Conservation (phyloP, 108 stramenopile genomes). For the Conticribra weissflogii region DNA sequence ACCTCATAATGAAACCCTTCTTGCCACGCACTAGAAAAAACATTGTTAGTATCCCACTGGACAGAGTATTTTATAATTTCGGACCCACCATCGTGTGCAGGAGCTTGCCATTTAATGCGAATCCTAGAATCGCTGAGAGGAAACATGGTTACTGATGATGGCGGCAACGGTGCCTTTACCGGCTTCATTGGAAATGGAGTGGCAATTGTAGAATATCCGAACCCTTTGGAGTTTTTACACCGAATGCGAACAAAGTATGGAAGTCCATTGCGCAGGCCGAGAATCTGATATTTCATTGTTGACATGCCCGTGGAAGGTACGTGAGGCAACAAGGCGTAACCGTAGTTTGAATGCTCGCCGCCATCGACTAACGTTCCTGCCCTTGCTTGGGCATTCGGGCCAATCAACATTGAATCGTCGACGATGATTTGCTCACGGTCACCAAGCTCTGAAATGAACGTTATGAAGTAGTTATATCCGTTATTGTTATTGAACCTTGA, state of each 20-base stretch:
- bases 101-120: constrained; percentile 68
- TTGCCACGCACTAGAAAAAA: constrained; percentile 45
- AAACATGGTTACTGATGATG: constrained; percentile 51
- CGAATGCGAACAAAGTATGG: constrained; percentile 58
- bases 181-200: constrained; percentile 56
- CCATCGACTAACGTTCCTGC: constrained; percentile 66
- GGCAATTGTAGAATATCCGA: constrained; percentile 42
- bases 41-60: constrained; percentile 68
- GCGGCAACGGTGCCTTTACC: constrained; percentile 53
- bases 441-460: constrained; percentile 61
- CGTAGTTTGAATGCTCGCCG: constrained; percentile 52
- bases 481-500: constrained; percentile 69
- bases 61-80: constrained; percentile 63
- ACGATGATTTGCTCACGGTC: constrained; percentile 55
- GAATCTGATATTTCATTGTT: constrained; percentile 35
- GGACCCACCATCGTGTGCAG: constrained; percentile 66
- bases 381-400: constrained; percentile 66
- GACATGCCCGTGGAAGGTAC: background rate
- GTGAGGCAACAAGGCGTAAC: constrained; percentile 5
- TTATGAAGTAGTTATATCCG: constrained; percentile 86
- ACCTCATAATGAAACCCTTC: constrained; percentile 30
- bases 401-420: constrained; percentile 68
- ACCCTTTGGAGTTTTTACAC: constrained; percentile 65
- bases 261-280: constrained; percentile 51
- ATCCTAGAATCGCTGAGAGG: constrained; percentile 65